Percentiles rank a stretch among this genome's conserved stretches.
These are phyloP conservation scores for Annulohypoxylon nitens DNA, from an alignment of 495 filamentous ascomycete species.

Conservation along the genomic window DNA sequence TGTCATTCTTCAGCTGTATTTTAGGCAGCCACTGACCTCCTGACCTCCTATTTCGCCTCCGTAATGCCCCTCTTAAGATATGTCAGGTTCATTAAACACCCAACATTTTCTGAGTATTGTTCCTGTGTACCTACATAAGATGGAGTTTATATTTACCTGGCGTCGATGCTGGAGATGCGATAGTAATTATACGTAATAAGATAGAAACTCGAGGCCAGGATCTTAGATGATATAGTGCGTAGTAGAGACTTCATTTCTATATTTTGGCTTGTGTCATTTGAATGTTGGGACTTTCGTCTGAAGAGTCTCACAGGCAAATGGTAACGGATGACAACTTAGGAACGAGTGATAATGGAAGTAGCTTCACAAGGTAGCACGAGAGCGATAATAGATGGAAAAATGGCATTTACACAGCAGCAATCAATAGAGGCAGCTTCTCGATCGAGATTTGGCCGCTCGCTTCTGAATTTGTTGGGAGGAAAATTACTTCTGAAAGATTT, in stretches of 20 bases:
- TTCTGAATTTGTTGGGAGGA: slow-evolving; percentile 35
- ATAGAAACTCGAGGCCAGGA: not conserved
- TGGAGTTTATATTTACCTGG: not conserved
- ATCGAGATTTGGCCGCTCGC: slow-evolving; percentile 29
- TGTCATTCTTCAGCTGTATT: slow-evolving; percentile 2
- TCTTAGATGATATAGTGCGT: not conserved
- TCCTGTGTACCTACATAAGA: not conserved
- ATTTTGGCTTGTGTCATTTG: not conserved
- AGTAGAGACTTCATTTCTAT: not conserved
- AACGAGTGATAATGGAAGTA: not conserved
- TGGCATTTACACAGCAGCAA: slow-evolving; percentile 18
- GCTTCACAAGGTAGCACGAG: not conserved
- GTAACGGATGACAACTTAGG: not conserved
- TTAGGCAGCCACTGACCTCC: not conserved
- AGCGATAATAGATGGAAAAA: not conserved
- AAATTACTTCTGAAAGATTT: slow-evolving; percentile 44
- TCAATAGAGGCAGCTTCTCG: slow-evolving; percentile 29
- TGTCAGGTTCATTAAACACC: not conserved
- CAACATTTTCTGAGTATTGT: not conserved
- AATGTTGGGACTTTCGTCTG: not conserved
- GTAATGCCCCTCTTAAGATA: not conserved
- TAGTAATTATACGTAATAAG: not conserved
- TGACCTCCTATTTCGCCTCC: not conserved
- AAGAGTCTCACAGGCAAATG: not conserved
- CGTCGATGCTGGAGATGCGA: too few relatives aligned